Evolutionary conservation across 2,329 filamentous ascomycete species (phyloP), one percentile per base, ranked within the genome.

Genomic region (Cercospora janseana): DNA sequence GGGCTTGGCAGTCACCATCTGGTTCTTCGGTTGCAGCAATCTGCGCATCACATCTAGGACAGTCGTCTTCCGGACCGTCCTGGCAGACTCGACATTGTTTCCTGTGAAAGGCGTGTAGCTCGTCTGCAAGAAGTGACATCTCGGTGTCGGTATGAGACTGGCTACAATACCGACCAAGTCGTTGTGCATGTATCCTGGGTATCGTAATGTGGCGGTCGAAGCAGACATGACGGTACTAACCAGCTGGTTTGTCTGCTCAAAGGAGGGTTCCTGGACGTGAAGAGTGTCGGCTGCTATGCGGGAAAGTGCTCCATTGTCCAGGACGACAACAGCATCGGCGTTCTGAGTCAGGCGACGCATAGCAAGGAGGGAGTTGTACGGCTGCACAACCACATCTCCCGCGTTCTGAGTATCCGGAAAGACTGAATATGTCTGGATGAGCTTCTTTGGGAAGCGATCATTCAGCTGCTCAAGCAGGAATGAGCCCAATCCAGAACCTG

Each of bases 161-260:
- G 94, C 93, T 51, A 98, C 80, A 63, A 98, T 97, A 70, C 92
- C 93, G 66, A 95, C 91, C 12, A 98, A 85, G 67, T 98, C 93
- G 70, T 98, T 98, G 77, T 98, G 93, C 93, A 98, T 98, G 73
- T 98, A 98, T 29, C 93, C 93, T 1, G 93, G 93, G 69, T 98
- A 98, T 66, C 93, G 82, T 43, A 98, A 82, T 2, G 94, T 96
- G 7, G 92, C 97, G 3, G 93, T 98, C 66, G 89, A 94, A 29
- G 93, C 93, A 27, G 91, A 96, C 93, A 98, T 98, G 69, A 98
- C 94, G 1, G 94, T 98, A 80, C 81, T 86, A 67, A 87, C 92
- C 27, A 98, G 79, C 70, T 97, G 93, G 68, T 98, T 98, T 1
- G 93, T 98, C 70, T 98, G 94, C 62, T 95, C 87, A 69, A 96